A percentile compares a stretch with the other conserved stretches of the same genome.
Evolutionary conservation across 495 filamentous ascomycete genomes (phyloP).

Genomic region (Hypomontagnella monticulosa): DNA sequence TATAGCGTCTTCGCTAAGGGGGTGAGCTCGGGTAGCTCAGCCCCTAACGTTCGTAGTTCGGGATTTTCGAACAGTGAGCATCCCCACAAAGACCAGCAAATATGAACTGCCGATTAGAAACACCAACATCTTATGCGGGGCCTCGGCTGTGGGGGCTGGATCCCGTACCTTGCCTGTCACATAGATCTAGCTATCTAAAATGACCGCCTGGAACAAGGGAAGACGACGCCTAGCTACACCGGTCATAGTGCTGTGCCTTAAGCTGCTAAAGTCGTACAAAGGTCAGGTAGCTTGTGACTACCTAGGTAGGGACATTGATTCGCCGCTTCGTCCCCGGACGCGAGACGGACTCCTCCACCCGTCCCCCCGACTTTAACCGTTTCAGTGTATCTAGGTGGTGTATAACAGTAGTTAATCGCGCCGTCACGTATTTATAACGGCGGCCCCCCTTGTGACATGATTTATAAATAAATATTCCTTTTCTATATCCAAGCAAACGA

Average conservation of each 20-base stretch:
- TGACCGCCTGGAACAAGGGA: constrained; percentile 3
- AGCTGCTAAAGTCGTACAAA: too few species aligned
- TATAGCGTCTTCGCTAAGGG: constrained; percentile 8
- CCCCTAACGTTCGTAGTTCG: constrained; percentile 20
- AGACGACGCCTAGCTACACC: background rate
- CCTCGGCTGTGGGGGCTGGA: constrained; percentile 27
- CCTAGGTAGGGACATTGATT: constrained; percentile 32
- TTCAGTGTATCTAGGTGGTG: constrained; percentile 18
- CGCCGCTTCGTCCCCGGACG: constrained; percentile 8
- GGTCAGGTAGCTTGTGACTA: too few species aligned
- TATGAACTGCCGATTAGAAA: constrained; percentile 39
- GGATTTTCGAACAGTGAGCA: constrained; percentile 19
- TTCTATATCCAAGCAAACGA: background rate
- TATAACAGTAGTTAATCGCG: constrained; percentile 21
- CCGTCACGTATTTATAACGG: background rate
- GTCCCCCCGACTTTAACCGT: constrained; percentile 34
- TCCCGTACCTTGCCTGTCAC: constrained; percentile 15
- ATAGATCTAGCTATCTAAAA: constrained; percentile 5
- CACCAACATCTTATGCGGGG: constrained; percentile 35
- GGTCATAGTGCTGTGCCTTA: too few species aligned
- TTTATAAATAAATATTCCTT: background rate
- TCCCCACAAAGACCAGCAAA: constrained; percentile 23
- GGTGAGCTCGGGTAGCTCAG: constrained; percentile 10
- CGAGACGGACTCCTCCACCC: constrained; percentile 44
- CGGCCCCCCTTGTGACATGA: constrained; percentile 4